Conservation (phyloP, 805 yeast genomes). For the Yamadazyma philogaea region DNA sequence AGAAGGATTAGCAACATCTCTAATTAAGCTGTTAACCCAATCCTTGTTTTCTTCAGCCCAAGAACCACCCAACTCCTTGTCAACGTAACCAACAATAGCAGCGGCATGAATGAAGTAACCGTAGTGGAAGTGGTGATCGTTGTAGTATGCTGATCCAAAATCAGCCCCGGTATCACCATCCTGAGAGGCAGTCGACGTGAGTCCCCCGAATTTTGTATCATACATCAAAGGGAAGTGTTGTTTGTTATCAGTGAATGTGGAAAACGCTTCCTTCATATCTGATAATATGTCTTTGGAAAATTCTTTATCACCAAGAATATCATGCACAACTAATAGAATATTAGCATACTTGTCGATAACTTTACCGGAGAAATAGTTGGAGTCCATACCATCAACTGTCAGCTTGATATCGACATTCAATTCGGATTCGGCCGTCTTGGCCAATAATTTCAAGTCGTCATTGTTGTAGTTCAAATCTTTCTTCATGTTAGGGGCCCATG, state of each 20-base stretch:
- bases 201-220: conserved; percentile 55
- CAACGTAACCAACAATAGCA: conserved; percentile 70
- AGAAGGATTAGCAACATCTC: conserved; percentile 68
- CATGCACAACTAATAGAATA: conserved; percentile 49
- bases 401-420: conserved; percentile 43
- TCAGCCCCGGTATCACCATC: conserved; percentile 47
- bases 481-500: conserved; percentile 39
- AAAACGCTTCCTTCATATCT: conserved; percentile 44
- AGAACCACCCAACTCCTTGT: conserved; percentile 47
- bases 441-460: conserved; percentile 43
- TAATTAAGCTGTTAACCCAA: conserved; percentile 59
- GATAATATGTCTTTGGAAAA: conserved; percentile 34
- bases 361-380: conserved; percentile 54
- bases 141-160: conserved; percentile 74
- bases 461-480: conserved; percentile 35
- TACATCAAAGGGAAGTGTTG: conserved; percentile 51
- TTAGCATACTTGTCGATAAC: conserved; percentile 56
- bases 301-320: conserved; percentile 43
- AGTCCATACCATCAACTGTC: conserved; percentile 35
- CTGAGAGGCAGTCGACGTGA: conserved; percentile 51
- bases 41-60: conserved; percentile 50
- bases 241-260: conserved; percentile 35
- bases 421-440: conserved; percentile 46
- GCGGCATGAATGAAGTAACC: conserved; percentile 84
- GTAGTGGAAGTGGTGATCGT: conserved; percentile 87